Evolutionary conservation across 495 filamentous ascomycete genomes (phyloP), one percentile per base, ranked within the genome.

Genomic region (Chaetomidium leptoderma): DNA sequence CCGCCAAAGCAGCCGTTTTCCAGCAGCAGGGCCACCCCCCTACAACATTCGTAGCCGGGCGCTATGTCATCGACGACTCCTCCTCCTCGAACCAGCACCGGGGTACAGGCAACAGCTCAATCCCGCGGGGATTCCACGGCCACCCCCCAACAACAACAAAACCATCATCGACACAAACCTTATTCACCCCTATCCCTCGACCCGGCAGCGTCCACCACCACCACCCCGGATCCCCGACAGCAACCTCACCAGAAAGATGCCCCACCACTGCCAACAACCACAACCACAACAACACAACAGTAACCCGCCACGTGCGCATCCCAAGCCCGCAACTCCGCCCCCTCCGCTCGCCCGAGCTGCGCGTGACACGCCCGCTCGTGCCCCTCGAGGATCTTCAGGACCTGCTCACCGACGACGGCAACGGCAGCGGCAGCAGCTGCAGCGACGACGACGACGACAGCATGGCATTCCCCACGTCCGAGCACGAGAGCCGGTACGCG

Each of bases 401-500:
- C 10, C 57, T 70, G 1, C 65, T 71, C 32, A 62, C 62, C 33
- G 52, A 67, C 29, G 53, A 48, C 21, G n/a, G n/a, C n/a, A n/a
- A n/a, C n/a, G 52, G 47, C 26, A 55, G 39, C 9, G 66, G n/a
- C n/a, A 44, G 21, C 40, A 19, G 8, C 40, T 44, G 8, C 16
- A 23, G n/a, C 11, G 19, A 23, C 40, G 19, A 26, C 9, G 4
- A 21, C 21, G 71, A 30, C 70, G 48, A 35, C 30, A 69, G 23
- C 70, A 14, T 75, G 30, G 70, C 77, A 13, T 78, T 78, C 26
- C 75, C 76, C 0, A 72, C 72, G 16, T 69, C 71, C 21, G 74
- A 72, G 43, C 72, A 74, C 50, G 76, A 75, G 19, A 74, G 71
- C 16, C 68, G 72, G 29, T 76, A 78, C 24, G 70, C 70, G 2